Evolutionary conservation across 2,329 filamentous ascomycete genomes (phyloP).

Genomic region (Exophiala sp.): DNA sequence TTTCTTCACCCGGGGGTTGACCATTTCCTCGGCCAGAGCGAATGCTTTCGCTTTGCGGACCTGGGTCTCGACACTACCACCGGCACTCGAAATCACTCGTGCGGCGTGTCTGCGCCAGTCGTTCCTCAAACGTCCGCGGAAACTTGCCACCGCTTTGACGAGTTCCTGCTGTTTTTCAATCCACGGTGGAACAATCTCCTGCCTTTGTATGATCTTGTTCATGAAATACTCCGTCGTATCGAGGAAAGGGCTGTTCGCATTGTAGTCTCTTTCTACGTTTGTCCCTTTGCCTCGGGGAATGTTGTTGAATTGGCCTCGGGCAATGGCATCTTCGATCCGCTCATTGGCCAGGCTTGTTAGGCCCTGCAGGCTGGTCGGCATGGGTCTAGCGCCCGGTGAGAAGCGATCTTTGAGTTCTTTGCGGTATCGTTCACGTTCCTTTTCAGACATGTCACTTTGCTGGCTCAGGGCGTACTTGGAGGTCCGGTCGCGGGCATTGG

Average conservation of each 20-base stretch:
- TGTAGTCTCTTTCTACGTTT: constrained; percentile 67
- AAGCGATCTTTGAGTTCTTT: constrained; percentile 79
- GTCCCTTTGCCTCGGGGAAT: constrained; percentile 75
- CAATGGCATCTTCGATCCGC: constrained; percentile 89
- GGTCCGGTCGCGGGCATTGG: constrained; percentile 57
- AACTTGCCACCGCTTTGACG: constrained; percentile 62
- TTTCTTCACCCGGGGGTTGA: constrained; percentile 38
- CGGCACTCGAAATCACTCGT: constrained; percentile 70
- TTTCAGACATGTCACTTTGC: constrained; percentile 58
- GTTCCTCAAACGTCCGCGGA: constrained; percentile 68
- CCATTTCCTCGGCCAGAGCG: constrained; percentile 64
- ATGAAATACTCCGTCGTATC: constrained; percentile 97
- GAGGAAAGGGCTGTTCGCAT: constrained; percentile 81
- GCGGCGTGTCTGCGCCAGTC: constrained; percentile 86
- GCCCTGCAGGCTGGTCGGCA: constrained; percentile 75
- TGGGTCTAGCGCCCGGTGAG: constrained; percentile 63
- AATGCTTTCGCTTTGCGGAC: constrained; percentile 68
- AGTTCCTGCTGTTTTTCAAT: constrained; percentile 98
- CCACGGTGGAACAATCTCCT: constrained; percentile 95
- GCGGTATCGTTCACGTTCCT: constrained; percentile 69
- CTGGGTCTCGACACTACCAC: constrained; percentile 71
- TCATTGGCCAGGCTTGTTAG: constrained; percentile 83
- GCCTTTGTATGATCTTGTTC: constrained; percentile 97
- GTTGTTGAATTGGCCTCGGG: constrained; percentile 82
- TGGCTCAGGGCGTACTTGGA: constrained; percentile 54